Percentiles rank a stretch among this genome's conserved stretches.
These are phyloP conservation scores for Flaveria linearis DNA, from an alignment of 129 eudicot genomes.

Conservation along the genomic window DNA sequence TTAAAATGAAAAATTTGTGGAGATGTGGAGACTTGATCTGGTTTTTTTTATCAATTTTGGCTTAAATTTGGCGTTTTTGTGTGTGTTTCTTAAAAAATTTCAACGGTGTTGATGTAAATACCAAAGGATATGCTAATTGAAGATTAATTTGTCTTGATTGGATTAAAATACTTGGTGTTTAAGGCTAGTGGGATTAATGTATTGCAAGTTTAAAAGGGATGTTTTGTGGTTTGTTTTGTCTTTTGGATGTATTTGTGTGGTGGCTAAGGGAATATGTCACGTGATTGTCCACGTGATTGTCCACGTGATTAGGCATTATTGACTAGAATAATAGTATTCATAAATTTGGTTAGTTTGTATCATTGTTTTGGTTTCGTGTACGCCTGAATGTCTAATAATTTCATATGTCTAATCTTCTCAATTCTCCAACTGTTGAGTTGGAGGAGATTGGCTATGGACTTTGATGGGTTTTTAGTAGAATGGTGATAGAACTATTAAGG, in stretches of 20 bases:
- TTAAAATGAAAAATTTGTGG: constrained; percentile 19
- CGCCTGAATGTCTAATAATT: neutral
- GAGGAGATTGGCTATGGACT: too few species aligned
- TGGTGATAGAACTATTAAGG: too few species aligned
- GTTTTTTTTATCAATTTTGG: neutral
- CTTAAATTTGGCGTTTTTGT: neutral
- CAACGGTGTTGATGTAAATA: neutral
- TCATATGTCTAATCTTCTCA: neutral
- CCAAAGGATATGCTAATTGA: constrained; percentile 11
- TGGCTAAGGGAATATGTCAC: constrained; percentile 18
- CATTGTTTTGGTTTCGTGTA: constrained; percentile 25
- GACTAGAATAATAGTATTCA: constrained; percentile 23
- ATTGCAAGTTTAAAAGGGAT: neutral
- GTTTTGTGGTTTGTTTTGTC: constrained; percentile 20
- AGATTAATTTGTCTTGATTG: constrained; percentile 25
- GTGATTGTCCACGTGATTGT: constrained; percentile 18
- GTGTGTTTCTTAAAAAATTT: neutral
- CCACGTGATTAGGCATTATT: constrained; percentile 1
- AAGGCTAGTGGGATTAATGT: constrained; percentile 29
- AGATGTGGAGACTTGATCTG: constrained; percentile 4
- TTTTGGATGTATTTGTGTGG: neutral
- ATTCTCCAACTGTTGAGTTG: too few species aligned
- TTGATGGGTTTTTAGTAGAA: too few species aligned
- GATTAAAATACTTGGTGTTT: constrained; percentile 11
- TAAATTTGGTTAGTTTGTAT: constrained; percentile 1